Percentiles rank a stretch among this genome's conserved stretches.
Evolutionary conservation across 176 grass and related monocot species (phyloP).

Genomic region (Rhynchospora pubera): DNA sequence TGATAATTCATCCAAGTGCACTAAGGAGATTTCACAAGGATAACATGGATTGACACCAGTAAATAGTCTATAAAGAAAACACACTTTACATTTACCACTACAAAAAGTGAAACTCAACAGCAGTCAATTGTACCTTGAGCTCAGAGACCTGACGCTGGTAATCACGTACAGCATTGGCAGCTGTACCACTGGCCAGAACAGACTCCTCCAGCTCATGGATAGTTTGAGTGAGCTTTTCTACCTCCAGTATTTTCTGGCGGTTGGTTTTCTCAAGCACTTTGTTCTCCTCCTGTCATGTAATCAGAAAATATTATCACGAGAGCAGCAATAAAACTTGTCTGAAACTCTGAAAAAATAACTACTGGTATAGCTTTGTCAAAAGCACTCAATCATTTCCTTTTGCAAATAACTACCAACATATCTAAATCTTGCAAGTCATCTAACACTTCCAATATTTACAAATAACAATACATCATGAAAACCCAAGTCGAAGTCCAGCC

Average conservation of each 20-base stretch:
- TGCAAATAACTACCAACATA: not conserved
- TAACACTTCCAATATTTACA: not conserved
- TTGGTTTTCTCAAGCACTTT: constrained; percentile 72
- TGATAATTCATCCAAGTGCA: not conserved
- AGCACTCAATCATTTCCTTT: not conserved
- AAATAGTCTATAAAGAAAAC: not conserved
- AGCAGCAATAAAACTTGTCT: not conserved
- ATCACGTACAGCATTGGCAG: constrained; percentile 47
- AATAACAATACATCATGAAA: not conserved
- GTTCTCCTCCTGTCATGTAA: constrained; percentile 64
- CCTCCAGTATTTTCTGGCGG: constrained; percentile 60
- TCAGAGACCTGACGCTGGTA: constrained; percentile 52
- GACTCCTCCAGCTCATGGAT: constrained; percentile 71
- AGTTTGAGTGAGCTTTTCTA: constrained; percentile 71
- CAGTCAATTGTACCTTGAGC: constrained; percentile 40
- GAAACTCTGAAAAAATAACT: not conserved
- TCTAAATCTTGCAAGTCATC: not conserved
- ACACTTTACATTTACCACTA: constrained; percentile 2
- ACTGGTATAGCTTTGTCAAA: not conserved
- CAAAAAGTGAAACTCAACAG: not conserved
- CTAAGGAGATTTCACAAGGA: not conserved
- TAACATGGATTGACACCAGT: not conserved
- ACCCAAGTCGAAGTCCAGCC: not conserved
- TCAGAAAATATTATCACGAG: not conserved
- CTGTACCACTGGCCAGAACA: constrained; percentile 44